Evolutionary conservation across 1,139 yeast genomes (phyloP).

Genomic region (Entelexis sorbosivorans): DNA sequence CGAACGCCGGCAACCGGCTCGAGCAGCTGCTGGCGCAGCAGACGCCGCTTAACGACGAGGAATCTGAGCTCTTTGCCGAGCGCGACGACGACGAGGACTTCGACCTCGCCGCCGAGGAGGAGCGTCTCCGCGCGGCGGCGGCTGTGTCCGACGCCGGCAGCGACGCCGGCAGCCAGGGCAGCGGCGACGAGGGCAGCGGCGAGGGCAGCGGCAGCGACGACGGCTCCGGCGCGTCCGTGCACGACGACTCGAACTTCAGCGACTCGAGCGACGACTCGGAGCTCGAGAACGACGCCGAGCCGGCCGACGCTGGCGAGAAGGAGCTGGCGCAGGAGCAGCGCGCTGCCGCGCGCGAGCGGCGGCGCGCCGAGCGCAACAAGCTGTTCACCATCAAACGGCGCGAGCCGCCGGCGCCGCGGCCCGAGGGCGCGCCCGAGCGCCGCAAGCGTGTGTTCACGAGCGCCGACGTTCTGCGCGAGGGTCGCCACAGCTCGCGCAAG

Average conservation of each 20-base stretch:
- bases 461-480: constrained; percentile 30
- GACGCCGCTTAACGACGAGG: constrained; percentile 49
- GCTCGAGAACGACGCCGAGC: constrained; percentile 24
- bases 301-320: constrained; percentile 32
- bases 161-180: constrained; percentile 7
- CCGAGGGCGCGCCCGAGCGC: constrained; percentile 6
- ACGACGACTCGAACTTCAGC: constrained; percentile 28
- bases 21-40: constrained; percentile 62
- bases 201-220: constrained; percentile 19
- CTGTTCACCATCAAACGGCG: constrained; percentile 25
- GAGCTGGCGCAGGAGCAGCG: constrained; percentile 27
- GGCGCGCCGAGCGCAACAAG: constrained; percentile 23
- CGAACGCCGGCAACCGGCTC: constrained; percentile 84
- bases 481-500: constrained; percentile 69
- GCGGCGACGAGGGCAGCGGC: constrained; percentile 4
- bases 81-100: constrained; percentile 79
- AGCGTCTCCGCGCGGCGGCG: constrained; percentile 21
- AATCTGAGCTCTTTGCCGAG: constrained; percentile 67
- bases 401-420: constrained; percentile 10
- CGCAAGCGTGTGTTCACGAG: constrained; percentile 16
- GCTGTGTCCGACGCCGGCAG: constrained; percentile 21
- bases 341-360: constrained; percentile 24
- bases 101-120: constrained; percentile 32
- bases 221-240: constrained; percentile 9
- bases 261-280: constrained; percentile 27